Conservation (phyloP, 2,329 filamentous ascomycete species). For the Pyrenophora tritici-repentis region DNA sequence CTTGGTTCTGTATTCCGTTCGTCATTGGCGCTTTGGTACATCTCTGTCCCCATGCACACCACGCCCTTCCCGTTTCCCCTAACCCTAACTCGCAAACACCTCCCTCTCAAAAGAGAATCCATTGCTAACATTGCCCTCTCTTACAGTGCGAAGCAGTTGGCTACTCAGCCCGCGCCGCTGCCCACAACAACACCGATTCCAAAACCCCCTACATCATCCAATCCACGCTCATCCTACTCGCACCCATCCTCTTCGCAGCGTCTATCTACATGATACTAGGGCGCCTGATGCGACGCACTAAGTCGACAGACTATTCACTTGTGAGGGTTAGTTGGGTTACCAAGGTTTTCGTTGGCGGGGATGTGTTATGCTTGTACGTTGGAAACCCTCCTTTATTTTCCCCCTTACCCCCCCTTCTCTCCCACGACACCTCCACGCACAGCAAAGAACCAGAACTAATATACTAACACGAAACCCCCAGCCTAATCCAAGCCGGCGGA, state of each 20-base stretch:
- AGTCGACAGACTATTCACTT: constrained; percentile 51
- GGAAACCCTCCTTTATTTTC: not conserved
- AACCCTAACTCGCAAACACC: no score
- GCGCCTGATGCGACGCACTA: constrained; percentile 48
- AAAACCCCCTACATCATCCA: constrained; percentile 47
- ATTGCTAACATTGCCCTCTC: not conserved
- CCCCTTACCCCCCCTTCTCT: no score
- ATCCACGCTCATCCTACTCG: constrained; percentile 39
- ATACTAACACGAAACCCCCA: no score
- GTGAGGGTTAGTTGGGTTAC: constrained; percentile 56
- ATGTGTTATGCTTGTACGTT: constrained; percentile 55
- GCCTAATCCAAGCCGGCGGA: constrained; percentile 55
- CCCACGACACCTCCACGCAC: no score
- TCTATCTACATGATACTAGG: constrained; percentile 56
- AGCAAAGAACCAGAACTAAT: no score
- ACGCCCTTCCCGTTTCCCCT: no score
- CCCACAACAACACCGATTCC: constrained; percentile 38
- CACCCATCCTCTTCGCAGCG: constrained; percentile 54
- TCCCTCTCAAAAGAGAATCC: not conserved
- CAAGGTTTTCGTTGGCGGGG: constrained; percentile 60
- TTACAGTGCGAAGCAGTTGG: constrained; percentile 48
- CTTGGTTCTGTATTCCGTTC: constrained; percentile 59
- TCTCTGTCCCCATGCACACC: not conserved
- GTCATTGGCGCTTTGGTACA: constrained; percentile 51
- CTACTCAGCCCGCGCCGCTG: constrained; percentile 46